Evolutionary conservation across 768 basidiomycete genomes (phyloP), one percentile per base, ranked within the genome.

Genomic region (Suillus luteus): DNA sequence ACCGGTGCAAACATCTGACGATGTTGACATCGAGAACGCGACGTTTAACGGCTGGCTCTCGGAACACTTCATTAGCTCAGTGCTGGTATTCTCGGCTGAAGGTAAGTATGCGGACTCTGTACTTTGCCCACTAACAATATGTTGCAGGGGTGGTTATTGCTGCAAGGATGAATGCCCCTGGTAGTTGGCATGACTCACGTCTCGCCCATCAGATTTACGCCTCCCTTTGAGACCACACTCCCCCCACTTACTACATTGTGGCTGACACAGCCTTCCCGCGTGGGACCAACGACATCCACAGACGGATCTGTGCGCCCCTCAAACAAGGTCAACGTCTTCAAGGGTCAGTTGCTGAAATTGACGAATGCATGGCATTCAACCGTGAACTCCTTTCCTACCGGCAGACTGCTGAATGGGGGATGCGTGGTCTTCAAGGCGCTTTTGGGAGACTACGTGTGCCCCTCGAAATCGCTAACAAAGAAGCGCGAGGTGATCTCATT

Each of bases 321-420:
- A 46, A 46, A 89, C 65, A 78, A 81, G 68, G 80, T 79, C 1
- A 31, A 31, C 4, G 31, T 31, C 31, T 31, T 31, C 31, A 31
- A 31, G 31, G 31, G 31, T 31, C 31, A 31, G 31, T 31, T 31
- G 31, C 31, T 3, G 31, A 31, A 31, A 31, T 31, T 31, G 31
- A 31, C 31, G 31, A 31, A 31, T 3, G 31, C 31, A 31, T 31
- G 31, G 31, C 31, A 31, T 31, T 31, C 31, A 31, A 31, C 31
- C 31, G 31, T 3, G 31, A 31, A 31, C 31, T 31, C 31, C 52
- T 49, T 3, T 82, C 80, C 3, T 83, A 71, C 64, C 67, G 77
- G 2, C 83, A 86, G 67, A 79, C 82, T 1, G 82, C 81, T 12
- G 82, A 86, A 66, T 86, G 82, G 85, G 83, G 83, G 0, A 84